Conservation (phyloP, 208 protist genomes). For the Leishmania tropica region DNA sequence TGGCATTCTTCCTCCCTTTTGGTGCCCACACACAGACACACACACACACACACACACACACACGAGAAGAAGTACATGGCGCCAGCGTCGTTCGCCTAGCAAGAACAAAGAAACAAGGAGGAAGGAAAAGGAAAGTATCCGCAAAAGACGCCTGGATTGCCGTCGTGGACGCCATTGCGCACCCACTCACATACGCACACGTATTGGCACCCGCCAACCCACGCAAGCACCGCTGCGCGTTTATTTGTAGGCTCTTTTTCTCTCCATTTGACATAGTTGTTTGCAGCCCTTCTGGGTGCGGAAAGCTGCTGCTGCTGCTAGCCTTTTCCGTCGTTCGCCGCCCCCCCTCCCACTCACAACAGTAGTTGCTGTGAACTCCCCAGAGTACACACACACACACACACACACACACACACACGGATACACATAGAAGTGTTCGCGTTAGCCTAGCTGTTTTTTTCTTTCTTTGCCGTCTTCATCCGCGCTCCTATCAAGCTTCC, state of each 20-base stretch:
- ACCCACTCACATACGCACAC: constrained; percentile 5
- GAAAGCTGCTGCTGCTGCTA: not conserved
- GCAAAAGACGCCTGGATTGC: not conserved
- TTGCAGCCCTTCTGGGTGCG: too few species aligned
- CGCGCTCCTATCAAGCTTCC: not conserved
- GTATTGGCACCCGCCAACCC: not conserved
- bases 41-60: not conserved
- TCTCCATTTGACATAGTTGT: not conserved
- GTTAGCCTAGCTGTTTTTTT: not conserved
- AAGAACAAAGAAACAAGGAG: not conserved
- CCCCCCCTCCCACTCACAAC: not conserved
- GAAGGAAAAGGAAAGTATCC: not conserved
- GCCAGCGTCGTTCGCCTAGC: not conserved
- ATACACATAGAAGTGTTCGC: not conserved
- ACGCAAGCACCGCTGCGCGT: not conserved
- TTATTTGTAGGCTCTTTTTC: not conserved
- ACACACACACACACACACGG: not conserved
- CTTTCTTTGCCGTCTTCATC: not conserved
- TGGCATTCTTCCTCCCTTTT: not conserved
- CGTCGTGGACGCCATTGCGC: not conserved
- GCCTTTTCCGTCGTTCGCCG: not conserved
- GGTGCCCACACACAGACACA: not conserved
- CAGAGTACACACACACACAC: not conserved
- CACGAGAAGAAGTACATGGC: too few species aligned
- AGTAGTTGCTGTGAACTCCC: not conserved